A percentile compares a stretch with the other conserved stretches of the same genome.
Evolutionary conservation across 208 protist genomes (phyloP).

Genomic region (Acanthamoeba pearcei): DNA sequence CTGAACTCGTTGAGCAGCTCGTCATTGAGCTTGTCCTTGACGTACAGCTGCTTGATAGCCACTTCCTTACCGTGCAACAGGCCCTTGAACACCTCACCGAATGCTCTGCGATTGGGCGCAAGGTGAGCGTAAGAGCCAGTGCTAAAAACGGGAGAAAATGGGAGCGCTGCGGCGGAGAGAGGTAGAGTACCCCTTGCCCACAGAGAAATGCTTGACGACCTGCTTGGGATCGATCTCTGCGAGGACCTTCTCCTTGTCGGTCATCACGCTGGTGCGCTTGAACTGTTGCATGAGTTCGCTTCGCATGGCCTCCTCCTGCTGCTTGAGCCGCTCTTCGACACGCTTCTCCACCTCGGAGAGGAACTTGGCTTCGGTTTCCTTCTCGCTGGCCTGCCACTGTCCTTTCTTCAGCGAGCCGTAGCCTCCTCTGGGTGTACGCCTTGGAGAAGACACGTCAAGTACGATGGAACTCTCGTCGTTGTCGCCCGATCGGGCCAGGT

Average conservation of each 20-base stretch:
- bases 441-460: conserved; percentile 19
- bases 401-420: conserved; percentile 30
- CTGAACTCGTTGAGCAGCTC: conserved; percentile 72
- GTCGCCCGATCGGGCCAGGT: background rate
- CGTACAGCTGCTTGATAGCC: conserved; percentile 75
- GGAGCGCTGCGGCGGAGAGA: background rate
- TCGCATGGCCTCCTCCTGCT: conserved; percentile 56
- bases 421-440: background rate
- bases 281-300: conserved; percentile 46
- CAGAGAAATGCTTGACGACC: conserved; percentile 31
- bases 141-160: background rate
- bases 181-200: conserved; percentile 50
- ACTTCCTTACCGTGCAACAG: conserved; percentile 72
- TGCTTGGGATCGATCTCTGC: conserved; percentile 72
- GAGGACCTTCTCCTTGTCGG: conserved; percentile 55
- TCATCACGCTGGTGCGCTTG: conserved; percentile 17
- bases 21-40: conserved; percentile 46
- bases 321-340: conserved; percentile 62
- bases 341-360: conserved; percentile 62
- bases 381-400: background rate
- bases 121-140: background rate
- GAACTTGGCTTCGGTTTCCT: conserved; percentile 55
- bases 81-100: conserved; percentile 75
- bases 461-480: conserved; percentile 24
- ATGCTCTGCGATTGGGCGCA: conserved; percentile 21